Evolutionary conservation across 352 stramenopile species (phyloP).

Genomic region (Globisporangium nagaii): DNA sequence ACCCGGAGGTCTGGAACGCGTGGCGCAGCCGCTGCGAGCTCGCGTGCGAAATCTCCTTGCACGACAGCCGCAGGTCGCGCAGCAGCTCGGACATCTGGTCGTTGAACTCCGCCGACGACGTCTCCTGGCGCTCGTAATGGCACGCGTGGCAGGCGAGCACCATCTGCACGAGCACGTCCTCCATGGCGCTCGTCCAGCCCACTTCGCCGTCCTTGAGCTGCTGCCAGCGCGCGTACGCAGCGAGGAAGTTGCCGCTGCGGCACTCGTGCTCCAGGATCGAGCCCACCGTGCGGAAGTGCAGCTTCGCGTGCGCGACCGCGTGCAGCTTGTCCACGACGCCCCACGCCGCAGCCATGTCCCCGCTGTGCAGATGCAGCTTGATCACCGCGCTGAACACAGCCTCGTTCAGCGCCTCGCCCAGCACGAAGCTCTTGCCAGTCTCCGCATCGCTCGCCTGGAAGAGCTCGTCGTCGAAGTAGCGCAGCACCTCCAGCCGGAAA

Average conservation of each 20-base stretch:
- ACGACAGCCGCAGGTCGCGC: conserved; percentile 47
- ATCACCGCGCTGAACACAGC: conserved; percentile 51
- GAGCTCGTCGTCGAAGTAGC: conserved; percentile 46
- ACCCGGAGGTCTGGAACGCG: conserved; percentile 33
- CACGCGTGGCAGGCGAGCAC: conserved; percentile 32
- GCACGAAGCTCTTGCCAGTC: conserved; percentile 17
- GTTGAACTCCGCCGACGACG: conserved; percentile 21
- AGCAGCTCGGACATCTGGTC: conserved; percentile 58
- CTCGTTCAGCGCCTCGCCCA: conserved; percentile 63
- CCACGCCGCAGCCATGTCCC: conserved; percentile 43
- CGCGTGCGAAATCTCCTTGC: conserved; percentile 40
- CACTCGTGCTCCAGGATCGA: conserved; percentile 60
- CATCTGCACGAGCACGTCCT: conserved; percentile 65
- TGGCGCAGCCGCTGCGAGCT: conserved; percentile 40
- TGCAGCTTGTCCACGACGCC: conserved; percentile 35
- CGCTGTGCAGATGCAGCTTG: conserved; percentile 39
- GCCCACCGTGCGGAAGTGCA: conserved; percentile 68
- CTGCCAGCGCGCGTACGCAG: conserved; percentile 47
- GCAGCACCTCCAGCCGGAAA: conserved; percentile 29
- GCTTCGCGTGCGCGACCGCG: conserved; percentile 19
- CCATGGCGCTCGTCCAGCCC: conserved; percentile 71
- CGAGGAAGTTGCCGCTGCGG: conserved; percentile 26
- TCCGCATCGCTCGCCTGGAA: conserved; percentile 19
- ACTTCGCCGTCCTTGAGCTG: conserved; percentile 47
- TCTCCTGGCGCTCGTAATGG: background rate